These are phyloP conservation scores for Naganishia vaughanmartiniae DNA, from an alignment of 768 basidiomycete species.

Conservation along the genomic window DNA sequence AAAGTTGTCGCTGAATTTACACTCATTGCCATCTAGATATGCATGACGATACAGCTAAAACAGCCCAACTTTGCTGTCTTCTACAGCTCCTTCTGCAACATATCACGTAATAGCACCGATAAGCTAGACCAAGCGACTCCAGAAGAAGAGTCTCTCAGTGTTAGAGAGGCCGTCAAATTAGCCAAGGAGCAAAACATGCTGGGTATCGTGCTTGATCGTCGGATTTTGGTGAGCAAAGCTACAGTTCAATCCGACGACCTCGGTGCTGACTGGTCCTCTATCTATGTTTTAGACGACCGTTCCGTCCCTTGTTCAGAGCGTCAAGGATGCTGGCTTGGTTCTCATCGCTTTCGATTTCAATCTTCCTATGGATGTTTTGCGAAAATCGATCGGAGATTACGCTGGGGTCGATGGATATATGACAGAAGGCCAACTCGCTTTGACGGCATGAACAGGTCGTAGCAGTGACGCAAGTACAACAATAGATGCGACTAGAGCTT, in stretches of 20 bases:
- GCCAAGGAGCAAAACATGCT: conserved; percentile 87
- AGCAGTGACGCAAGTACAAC: neutral
- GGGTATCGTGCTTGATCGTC: conserved; percentile 83
- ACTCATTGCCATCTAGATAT: conserved; percentile 6
- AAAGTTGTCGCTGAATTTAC: neutral
- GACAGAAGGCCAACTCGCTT: conserved; percentile 26
- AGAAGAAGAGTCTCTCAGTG: conserved; percentile 60
- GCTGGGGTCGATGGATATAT: conserved; percentile 35
- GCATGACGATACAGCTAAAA: conserved; percentile 56
- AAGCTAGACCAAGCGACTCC: conserved; percentile 38
- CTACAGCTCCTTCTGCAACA: conserved; percentile 83
- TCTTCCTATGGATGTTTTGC: conserved; percentile 52
- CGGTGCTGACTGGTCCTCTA: neutral
- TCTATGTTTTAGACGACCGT: conserved; percentile 67
- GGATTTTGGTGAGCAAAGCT: conserved; percentile 68
- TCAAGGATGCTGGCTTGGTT: conserved; percentile 82
- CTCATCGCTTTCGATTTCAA: conserved; percentile 75
- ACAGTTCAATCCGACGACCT: neutral
- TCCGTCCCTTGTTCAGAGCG: conserved; percentile 81
- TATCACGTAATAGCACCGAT: conserved; percentile 50
- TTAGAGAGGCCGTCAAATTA: conserved; percentile 88
- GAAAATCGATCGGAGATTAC: conserved; percentile 30
- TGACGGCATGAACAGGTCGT: conserved; percentile 9
- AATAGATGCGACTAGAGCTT: neutral
- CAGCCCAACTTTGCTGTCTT: conserved; percentile 68